A percentile compares a stretch with the other conserved stretches of the same genome.
These are phyloP conservation scores for Ophiocytium majus DNA, from an alignment of 352 stramenopile species.

Conservation along the genomic window DNA sequence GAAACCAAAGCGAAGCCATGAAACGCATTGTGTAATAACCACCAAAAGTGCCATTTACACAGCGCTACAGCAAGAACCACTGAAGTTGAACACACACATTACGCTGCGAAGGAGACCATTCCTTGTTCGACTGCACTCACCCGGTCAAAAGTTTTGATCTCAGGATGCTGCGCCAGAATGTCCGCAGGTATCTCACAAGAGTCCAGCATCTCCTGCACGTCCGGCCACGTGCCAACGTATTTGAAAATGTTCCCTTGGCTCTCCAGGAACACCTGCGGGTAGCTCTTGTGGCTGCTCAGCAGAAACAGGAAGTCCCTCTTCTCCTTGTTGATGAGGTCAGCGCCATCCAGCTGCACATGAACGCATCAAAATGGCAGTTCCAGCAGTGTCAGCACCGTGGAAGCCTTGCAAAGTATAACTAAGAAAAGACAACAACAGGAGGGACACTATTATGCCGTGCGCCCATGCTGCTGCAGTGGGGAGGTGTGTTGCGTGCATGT, in stretches of 20 bases:
- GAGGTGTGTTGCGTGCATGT: not conserved
- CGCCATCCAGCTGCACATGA: conserved; percentile 8
- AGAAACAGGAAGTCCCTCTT: conserved; percentile 22
- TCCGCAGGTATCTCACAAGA: conserved; percentile 15
- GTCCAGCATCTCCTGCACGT: conserved; percentile 23
- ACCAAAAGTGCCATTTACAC: no score
- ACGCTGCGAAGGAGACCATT: no score
- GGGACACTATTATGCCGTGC: not conserved
- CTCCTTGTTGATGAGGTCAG: not conserved
- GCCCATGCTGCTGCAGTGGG: not conserved
- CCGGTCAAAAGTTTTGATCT: conserved; percentile 23
- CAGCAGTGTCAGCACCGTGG: no score
- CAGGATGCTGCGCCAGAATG: conserved; percentile 18
- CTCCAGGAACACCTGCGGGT: conserved; percentile 22
- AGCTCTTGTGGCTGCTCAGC: conserved; percentile 7
- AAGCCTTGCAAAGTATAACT: no score
- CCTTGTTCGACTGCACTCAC: no score
- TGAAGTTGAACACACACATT: no score
- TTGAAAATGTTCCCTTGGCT: conserved; percentile 25
- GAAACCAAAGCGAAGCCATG: no score
- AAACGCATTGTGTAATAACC: no score
- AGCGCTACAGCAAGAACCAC: no score
- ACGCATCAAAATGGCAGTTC: no score
- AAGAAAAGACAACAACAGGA: no score
- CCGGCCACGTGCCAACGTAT: conserved; percentile 21